phyloP scores from a whole-genome alignment of 768 basidiomycete species.

The Gautieria morchelliformis region DNA sequence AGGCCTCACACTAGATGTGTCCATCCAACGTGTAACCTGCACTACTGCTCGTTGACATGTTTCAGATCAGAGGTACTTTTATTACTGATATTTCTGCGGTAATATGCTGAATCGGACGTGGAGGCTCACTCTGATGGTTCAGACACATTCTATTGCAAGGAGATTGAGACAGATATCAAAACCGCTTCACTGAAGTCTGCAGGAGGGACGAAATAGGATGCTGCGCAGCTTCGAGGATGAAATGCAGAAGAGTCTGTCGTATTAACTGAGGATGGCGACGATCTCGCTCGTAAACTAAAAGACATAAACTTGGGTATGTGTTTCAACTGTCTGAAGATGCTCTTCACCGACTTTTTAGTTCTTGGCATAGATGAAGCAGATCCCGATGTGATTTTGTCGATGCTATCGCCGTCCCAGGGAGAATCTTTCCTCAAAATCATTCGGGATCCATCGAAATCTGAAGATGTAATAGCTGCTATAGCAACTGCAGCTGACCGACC shows the following conservation, averaged over 20 bases:
- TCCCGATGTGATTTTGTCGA: too few species aligned
- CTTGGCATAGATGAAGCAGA: constrained; percentile 39
- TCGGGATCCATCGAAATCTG: constrained; percentile 54
- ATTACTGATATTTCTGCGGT: neutral
- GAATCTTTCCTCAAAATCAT: constrained; percentile 50
- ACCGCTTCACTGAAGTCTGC: constrained; percentile 42
- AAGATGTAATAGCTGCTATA: too few species aligned
- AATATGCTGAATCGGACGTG: constrained; percentile 5
- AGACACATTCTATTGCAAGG: constrained; percentile 71
- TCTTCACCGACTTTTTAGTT: too few species aligned
- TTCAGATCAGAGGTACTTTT: constrained; percentile 62
- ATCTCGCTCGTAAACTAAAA: constrained; percentile 42
- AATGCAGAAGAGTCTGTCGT: too few species aligned
- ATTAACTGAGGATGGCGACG: constrained; percentile 29
- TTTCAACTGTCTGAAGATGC: too few species aligned
- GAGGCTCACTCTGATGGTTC: constrained; percentile 68
- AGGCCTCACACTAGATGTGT: constrained; percentile 73
- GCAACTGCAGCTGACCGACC: too few species aligned
- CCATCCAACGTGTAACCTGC: constrained; percentile 72
- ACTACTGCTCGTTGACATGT: constrained; percentile 73
- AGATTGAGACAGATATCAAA: constrained; percentile 56
- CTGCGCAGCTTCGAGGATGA: constrained; percentile 68
- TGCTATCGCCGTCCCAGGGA: constrained; percentile 48
- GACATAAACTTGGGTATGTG: constrained; percentile 53
- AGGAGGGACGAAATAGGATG: constrained; percentile 54